Evolutionary conservation across 176 grass and related monocot genomes (phyloP).

Genomic region (Eleusine coracana): DNA sequence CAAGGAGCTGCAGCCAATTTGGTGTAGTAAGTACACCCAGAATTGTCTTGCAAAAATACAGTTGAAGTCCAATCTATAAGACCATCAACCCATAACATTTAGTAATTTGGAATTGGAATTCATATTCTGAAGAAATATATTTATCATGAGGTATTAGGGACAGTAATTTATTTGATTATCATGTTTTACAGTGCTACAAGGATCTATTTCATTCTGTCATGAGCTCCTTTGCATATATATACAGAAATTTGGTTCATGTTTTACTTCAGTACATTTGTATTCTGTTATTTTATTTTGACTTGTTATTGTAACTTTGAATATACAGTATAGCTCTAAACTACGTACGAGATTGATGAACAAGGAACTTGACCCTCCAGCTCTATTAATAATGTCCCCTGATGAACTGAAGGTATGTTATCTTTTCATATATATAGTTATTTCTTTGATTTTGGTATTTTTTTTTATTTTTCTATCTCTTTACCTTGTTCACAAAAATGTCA

Average conservation of each 20-base stretch:
- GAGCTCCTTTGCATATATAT: background rate
- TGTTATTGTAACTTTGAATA: conserved; percentile 27
- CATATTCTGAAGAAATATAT: background rate
- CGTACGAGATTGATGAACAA: conserved; percentile 71
- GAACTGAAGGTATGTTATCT: conserved; percentile 73
- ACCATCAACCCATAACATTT: background rate
- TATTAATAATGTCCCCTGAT: conserved; percentile 84
- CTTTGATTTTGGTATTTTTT: background rate
- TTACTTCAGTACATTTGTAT: background rate
- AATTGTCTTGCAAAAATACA: too few species aligned
- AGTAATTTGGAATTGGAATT: background rate
- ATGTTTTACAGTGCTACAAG: background rate
- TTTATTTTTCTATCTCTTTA: background rate
- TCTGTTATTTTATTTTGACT: background rate
- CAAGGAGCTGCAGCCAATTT: too few species aligned
- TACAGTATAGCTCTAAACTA: conserved; percentile 71
- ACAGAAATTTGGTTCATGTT: background rate
- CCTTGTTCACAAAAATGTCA: too few species aligned
- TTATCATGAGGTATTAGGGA: background rate
- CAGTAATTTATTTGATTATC: background rate
- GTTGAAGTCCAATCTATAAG: too few species aligned
- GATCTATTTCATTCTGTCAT: background rate
- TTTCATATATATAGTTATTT: background rate
- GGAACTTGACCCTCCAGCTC: conserved; percentile 73
- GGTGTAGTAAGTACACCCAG: too few species aligned